Evolutionary conservation across 495 filamentous ascomycete genomes (phyloP).

Genomic region (Penicillium cinerascens): DNA sequence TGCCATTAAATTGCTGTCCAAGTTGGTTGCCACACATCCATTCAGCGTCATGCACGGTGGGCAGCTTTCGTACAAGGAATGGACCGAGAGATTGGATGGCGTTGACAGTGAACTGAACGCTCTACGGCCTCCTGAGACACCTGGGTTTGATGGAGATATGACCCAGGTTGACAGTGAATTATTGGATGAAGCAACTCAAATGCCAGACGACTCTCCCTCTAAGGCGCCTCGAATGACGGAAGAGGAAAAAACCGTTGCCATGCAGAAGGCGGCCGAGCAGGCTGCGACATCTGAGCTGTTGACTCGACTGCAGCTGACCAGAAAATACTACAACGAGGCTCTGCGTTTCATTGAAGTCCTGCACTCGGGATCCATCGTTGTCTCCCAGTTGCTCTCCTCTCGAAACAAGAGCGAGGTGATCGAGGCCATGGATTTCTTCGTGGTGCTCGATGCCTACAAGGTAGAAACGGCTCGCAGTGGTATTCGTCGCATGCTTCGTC

Average conservation of each 20-base stretch:
- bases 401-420: constrained; percentile 98
- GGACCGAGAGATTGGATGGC: constrained; percentile 71
- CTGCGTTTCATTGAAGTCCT: constrained; percentile 93
- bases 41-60: constrained; percentile 91
- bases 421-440: constrained; percentile 98
- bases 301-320: constrained; percentile 78
- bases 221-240: constrained; percentile 60
- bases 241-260: constrained; percentile 48
- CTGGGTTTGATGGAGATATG: constrained; percentile 62
- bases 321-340: constrained; percentile 87
- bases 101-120: constrained; percentile 79
- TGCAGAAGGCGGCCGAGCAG: constrained; percentile 68
- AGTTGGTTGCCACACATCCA: constrained; percentile 86
- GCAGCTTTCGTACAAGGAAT: constrained; percentile 77
- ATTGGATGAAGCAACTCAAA: constrained; percentile 83
- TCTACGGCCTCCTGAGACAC: constrained; percentile 72
- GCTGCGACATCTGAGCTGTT: constrained; percentile 75
- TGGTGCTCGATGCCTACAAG: constrained; percentile 90
- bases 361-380: constrained; percentile 68
- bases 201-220: constrained; percentile 61
- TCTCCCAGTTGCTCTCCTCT: constrained; percentile 84
- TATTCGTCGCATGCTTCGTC: constrained; percentile 87
- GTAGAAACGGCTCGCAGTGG: constrained; percentile 85
- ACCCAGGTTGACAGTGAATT: constrained; percentile 69
- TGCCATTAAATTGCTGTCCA: constrained; percentile 86